phyloP scores from a whole-genome alignment of 2,329 filamentous ascomycete species.

The Hirsutella minnesotensis region DNA sequence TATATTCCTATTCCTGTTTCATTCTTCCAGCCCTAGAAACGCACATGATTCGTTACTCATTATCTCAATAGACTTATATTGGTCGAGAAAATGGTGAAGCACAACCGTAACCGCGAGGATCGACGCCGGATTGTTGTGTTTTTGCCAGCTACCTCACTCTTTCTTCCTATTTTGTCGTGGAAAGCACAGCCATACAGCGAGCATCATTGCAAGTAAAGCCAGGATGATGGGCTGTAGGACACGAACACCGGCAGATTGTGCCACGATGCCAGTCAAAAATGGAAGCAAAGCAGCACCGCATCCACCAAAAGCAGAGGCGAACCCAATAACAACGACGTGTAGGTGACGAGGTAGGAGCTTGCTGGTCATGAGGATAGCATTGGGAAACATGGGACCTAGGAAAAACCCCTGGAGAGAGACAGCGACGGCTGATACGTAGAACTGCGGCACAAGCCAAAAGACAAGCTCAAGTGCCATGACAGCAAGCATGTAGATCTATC shows the following conservation, averaged over 20 bases:
- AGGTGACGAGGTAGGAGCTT: constrained; percentile 58
- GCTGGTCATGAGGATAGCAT: constrained; percentile 56
- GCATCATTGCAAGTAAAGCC: constrained; percentile 31
- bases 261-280: constrained; percentile 26
- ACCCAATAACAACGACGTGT: constrained; percentile 63
- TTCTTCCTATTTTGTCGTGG: constrained; percentile 10
- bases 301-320: constrained; percentile 61
- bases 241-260: constrained; percentile 41
- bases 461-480: constrained; percentile 52
- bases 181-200: constrained; percentile 33
- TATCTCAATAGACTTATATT: too few species aligned
- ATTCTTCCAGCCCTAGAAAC: too few species aligned
- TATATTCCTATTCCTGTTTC: too few species aligned
- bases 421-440: constrained; percentile 54
- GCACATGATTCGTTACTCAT: too few species aligned
- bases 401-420: constrained; percentile 63
- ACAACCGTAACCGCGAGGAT: too few species aligned
- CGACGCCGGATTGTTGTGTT: too few species aligned
- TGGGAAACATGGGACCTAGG: constrained; percentile 62
- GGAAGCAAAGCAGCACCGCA: constrained; percentile 53
- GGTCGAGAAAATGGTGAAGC: too few species aligned
- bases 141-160: neutral
- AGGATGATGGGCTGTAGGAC: constrained; percentile 45
- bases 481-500: constrained; percentile 43
- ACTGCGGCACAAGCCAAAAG: constrained; percentile 72